Evolutionary conservation across 345 rosid species (phyloP), one percentile per base, ranked within the genome.

Genomic region (Erucastrum elatum): DNA sequence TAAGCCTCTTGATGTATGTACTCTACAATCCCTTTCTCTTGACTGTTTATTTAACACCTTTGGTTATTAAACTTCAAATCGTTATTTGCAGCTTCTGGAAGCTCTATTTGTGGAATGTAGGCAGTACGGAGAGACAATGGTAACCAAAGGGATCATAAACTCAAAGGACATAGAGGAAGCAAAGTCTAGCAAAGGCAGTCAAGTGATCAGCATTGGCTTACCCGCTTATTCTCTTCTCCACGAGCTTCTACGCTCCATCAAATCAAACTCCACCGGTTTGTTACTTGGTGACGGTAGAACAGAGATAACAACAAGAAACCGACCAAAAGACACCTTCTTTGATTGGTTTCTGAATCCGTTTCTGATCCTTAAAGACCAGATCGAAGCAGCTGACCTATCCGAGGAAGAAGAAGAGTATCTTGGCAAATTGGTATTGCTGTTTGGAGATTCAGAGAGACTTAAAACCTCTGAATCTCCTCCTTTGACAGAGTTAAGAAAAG

Each of bases 281-380:
- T 81, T 95, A 81, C 82, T 39, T 8, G 46, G 85, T 44, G 94
- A 89, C 13, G 60, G 80, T 58, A 65, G n/a, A 21, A 81, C 87
- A 0, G 98, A 93, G 87, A 82, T 96, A 84, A 93, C 96, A 0
- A 75, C 80, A 71, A 78, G 84, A 6, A 93, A 90, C 84, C 87
- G 94, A 10, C 98, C 99, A 1, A 93, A 87, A 83, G 99, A 95
- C 26, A 68, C 80, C 56, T 87, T 90, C 84, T 95, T 86, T 16
- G 98, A 93, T 62, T 95, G 98, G 99, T 95, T 95, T 83, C 81
- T 95, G 68, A 84, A 87, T 70, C 99, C 99, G 8, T 86, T 95
- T 70, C 64, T 95, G 83, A 82, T 93, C 77, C 86, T 95, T 64
- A 93, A 90, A 81, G 98, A 95, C 12, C 99, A 95, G 86, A 88